phyloP scores from a whole-genome alignment of 345 rosid genomes.

The Cardamine resedifolia region DNA sequence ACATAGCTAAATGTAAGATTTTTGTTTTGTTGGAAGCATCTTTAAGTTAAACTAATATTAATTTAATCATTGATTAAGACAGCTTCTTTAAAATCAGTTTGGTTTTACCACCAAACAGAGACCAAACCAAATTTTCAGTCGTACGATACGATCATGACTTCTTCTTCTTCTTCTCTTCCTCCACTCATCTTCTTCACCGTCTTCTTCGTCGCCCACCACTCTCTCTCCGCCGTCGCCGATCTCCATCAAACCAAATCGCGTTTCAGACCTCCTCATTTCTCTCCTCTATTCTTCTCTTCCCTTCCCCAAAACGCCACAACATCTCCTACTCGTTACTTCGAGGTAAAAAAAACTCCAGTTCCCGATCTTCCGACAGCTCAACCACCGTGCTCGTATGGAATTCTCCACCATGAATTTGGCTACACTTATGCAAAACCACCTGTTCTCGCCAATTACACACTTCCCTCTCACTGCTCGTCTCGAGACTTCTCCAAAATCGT shows the following conservation, averaged over 20 bases:
- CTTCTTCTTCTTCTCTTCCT: slow-evolving; percentile 40
- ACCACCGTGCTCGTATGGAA: slow-evolving; percentile 50
- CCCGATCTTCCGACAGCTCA: slow-evolving; percentile 38
- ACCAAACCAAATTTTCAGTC: not conserved
- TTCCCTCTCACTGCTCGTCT: slow-evolving; percentile 59
- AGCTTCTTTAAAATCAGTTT: not conserved
- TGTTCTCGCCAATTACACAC: slow-evolving; percentile 62
- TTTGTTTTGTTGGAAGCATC: not conserved
- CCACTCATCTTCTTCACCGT: slow-evolving; percentile 36
- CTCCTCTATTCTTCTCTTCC: slow-evolving; percentile 36
- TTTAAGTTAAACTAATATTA: not conserved
- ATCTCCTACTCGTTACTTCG: slow-evolving; percentile 66
- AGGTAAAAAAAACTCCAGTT: slow-evolving; percentile 62
- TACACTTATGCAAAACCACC: slow-evolving; percentile 70
- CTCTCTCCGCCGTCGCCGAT: slow-evolving; percentile 38
- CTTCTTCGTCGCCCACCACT: slow-evolving; percentile 37
- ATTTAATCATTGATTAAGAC: not conserved
- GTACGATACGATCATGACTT: slow-evolving; percentile 39
- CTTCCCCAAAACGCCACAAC: slow-evolving; percentile 15
- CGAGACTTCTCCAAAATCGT: slow-evolving; percentile 62
- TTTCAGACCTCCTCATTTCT: slow-evolving; percentile 37
- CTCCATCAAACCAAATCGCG: slow-evolving; percentile 43
- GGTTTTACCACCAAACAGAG: slow-evolving; percentile 15
- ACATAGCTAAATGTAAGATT: not conserved
- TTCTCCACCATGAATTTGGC: slow-evolving; percentile 74